Evolutionary conservation across 2,329 filamentous ascomycete species (phyloP).

Genomic region (Scorias spongiosa): DNA sequence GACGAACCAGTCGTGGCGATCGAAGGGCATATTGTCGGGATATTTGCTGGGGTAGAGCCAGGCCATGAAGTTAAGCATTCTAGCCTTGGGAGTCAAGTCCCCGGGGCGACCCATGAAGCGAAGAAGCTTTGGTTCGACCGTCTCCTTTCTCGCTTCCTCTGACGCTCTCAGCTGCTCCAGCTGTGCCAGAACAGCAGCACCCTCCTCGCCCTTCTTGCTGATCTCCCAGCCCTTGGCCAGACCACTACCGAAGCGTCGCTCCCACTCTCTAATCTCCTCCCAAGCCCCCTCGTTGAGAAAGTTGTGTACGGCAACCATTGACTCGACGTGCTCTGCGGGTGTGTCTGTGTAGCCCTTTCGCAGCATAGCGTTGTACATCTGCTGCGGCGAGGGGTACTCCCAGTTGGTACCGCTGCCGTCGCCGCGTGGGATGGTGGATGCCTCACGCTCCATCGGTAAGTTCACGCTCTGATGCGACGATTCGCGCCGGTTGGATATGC

Average conservation of each 20-base stretch:
- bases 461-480: conserved; percentile 56
- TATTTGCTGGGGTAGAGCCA: conserved; percentile 67
- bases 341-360: conserved; percentile 94
- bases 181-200: conserved; percentile 9
- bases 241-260: conserved; percentile 66
- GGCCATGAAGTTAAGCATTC: conserved; percentile 65
- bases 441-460: conserved; percentile 67
- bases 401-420: conserved; percentile 60
- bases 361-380: conserved; percentile 98
- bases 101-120: conserved; percentile 80
- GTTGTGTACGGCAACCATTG: conserved; percentile 96
- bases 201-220: conserved; percentile 20
- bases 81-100: conserved; percentile 83
- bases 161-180: conserved; percentile 9
- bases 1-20: conserved; percentile 95
- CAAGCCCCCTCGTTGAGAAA: conserved; percentile 96
- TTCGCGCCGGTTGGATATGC: conserved; percentile 60
- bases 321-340: conserved; percentile 79
- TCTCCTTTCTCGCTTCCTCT: conserved; percentile 7
- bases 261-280: conserved; percentile 90
- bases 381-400: conserved; percentile 96
- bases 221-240: conserved; percentile 35
- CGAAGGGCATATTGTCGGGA: conserved; percentile 72
- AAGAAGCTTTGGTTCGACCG: conserved; percentile 52
- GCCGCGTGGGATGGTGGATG: conserved; percentile 81